These are phyloP conservation scores for Aspergillus piperis DNA, from an alignment of 2,329 filamentous ascomycete species.

Conservation along the genomic window DNA sequence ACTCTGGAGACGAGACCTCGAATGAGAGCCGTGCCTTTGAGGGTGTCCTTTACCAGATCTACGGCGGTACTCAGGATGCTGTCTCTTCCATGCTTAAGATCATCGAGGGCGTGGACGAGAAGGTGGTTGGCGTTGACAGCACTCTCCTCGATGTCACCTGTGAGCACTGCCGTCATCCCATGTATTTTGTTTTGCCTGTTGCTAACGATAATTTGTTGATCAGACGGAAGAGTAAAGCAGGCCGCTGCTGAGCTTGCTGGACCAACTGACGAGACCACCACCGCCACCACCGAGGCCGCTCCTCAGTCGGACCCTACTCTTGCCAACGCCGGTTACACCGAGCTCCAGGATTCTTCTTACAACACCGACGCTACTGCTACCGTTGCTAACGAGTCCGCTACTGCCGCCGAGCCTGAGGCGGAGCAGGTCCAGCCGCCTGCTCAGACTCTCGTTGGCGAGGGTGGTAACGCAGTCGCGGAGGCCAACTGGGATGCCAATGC, in stretches of 20 bases:
- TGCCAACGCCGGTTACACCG: conserved; percentile 61
- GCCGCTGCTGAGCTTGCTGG: conserved; percentile 48
- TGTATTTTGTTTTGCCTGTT: neutral
- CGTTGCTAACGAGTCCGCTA: conserved; percentile 50
- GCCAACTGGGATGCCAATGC: conserved; percentile 58
- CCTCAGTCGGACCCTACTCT: conserved; percentile 60
- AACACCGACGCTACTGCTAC: conserved; percentile 59
- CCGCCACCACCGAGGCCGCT: conserved; percentile 34
- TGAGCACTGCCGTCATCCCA: conserved; percentile 40
- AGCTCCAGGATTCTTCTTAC: conserved; percentile 54
- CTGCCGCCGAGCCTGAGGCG: conserved; percentile 16
- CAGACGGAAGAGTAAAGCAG: conserved; percentile 56
- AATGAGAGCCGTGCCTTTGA: conserved; percentile 64
- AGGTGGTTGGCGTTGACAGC: conserved; percentile 59
- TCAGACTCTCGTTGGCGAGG: conserved; percentile 46
- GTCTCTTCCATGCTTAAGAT: conserved; percentile 62
- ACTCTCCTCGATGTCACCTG: conserved; percentile 57
- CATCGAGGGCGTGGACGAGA: conserved; percentile 61
- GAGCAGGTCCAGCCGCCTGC: conserved; percentile 35
- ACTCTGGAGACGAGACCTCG: conserved; percentile 58
- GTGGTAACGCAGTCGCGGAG: conserved; percentile 51
- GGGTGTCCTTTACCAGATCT: conserved; percentile 63
- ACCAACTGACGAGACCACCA: conserved; percentile 33
- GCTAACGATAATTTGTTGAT: conserved; percentile 5
- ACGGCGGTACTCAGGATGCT: conserved; percentile 62